These are phyloP conservation scores for Atalantia buxifolia DNA, from an alignment of 345 rosid genomes.

Conservation along the genomic window DNA sequence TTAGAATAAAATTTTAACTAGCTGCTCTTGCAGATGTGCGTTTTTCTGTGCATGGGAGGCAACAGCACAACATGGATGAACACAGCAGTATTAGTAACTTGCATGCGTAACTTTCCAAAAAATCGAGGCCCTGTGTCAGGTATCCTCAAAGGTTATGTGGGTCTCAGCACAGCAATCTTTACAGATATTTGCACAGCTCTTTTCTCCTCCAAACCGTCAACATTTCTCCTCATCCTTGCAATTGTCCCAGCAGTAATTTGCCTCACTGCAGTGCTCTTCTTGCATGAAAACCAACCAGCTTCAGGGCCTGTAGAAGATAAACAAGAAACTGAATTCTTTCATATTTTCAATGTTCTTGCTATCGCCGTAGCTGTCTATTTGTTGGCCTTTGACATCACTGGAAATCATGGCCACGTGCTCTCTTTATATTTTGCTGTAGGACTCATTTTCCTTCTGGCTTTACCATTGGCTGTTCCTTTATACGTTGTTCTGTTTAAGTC, in stretches of 20 bases:
- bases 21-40: slow-evolving; percentile 42
- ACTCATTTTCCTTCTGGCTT: slow-evolving; percentile 38
- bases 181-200: slow-evolving; percentile 80
- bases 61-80: slow-evolving; percentile 99
- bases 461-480: neutral
- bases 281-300: slow-evolving; percentile 64
- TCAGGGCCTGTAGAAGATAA: slow-evolving; percentile 29
- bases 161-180: slow-evolving; percentile 92
- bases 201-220: slow-evolving; percentile 56
- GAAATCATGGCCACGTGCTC: neutral
- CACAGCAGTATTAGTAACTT: slow-evolving; percentile 84
- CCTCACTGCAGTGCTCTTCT: slow-evolving; percentile 71
- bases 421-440: neutral
- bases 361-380: slow-evolving; percentile 73
- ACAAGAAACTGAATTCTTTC: slow-evolving; percentile 65
- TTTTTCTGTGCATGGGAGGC: slow-evolving; percentile 89
- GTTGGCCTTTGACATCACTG: slow-evolving; percentile 48
- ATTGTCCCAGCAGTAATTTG: slow-evolving; percentile 70
- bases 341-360: slow-evolving; percentile 53
- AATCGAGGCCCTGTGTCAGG: slow-evolving; percentile 94
- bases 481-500: neutral
- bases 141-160: slow-evolving; percentile 84
- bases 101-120: slow-evolving; percentile 79
- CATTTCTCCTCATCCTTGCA: slow-evolving; percentile 65
- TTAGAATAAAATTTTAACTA: neutral